Evolutionary conservation across 768 basidiomycete species (phyloP).

Genomic region (Termitomyces sp.): DNA sequence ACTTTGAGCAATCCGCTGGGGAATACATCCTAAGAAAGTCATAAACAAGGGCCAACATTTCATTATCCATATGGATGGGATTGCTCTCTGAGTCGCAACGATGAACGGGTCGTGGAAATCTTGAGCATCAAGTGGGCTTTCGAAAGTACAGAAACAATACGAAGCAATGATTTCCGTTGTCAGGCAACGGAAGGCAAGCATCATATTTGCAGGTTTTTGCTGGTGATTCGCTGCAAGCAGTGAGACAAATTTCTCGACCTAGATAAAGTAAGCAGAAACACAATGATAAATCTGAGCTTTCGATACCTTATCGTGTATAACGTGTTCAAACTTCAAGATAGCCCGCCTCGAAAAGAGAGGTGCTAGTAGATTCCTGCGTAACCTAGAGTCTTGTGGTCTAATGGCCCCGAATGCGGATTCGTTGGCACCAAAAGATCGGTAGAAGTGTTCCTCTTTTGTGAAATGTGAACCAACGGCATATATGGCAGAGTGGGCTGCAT

Average conservation of each 20-base stretch:
- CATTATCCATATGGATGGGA: conserved; percentile 27
- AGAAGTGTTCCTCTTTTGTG: conserved; percentile 35
- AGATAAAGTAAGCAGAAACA: background rate
- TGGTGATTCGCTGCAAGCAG: conserved; percentile 14
- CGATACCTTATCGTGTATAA: conserved; percentile 27
- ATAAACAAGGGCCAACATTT: conserved; percentile 28
- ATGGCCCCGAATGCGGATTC: conserved; percentile 33
- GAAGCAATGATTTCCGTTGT: conserved; percentile 41
- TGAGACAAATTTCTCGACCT: conserved; percentile 30
- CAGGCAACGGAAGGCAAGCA: conserved; percentile 37
- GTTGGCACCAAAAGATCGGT: conserved; percentile 32
- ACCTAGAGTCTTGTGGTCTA: conserved; percentile 29
- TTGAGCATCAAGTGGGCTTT: conserved; percentile 26
- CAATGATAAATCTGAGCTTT: background rate
- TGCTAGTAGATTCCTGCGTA: conserved; percentile 26
- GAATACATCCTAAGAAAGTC: conserved; percentile 9
- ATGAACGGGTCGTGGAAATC: conserved; percentile 33
- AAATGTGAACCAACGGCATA: conserved; percentile 32
- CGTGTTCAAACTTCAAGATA: conserved; percentile 30
- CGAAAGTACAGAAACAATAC: conserved; percentile 34
- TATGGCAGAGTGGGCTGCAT: conserved; percentile 29
- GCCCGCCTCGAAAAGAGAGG: conserved; percentile 37
- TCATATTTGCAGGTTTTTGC: conserved; percentile 28
- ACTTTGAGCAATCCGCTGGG: conserved; percentile 7
- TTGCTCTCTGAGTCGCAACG: conserved; percentile 24